phyloP scores from a whole-genome alignment of 331 rosid genomes.

The Prunus yedoensis region DNA sequence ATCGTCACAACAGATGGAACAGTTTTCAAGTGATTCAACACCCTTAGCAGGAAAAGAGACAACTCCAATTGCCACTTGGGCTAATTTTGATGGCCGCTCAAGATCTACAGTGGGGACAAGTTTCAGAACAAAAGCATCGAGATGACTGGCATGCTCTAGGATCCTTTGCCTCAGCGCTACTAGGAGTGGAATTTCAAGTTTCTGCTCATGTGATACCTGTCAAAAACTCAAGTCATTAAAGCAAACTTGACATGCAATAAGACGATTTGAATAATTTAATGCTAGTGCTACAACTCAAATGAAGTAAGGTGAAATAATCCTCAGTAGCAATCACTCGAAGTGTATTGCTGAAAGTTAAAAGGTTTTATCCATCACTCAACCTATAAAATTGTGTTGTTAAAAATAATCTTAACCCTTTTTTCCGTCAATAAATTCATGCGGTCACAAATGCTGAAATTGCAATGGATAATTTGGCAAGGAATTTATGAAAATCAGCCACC shows the following conservation, averaged over 20 bases:
- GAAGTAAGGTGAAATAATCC: not conserved
- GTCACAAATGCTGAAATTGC: constrained; percentile 2
- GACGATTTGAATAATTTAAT: not conserved
- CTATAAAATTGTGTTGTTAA: not conserved
- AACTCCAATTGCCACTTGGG: constrained; percentile 87
- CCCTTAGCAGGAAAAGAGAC: constrained; percentile 58
- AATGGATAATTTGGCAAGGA: not conserved
- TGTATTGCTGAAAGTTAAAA: not conserved
- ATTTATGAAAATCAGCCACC: not conserved
- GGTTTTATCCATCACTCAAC: not conserved
- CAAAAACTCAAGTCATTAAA: constrained; percentile 27
- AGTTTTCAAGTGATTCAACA: constrained; percentile 52
- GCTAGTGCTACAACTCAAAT: not conserved
- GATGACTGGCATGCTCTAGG: constrained; percentile 61
- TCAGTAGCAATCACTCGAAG: not conserved
- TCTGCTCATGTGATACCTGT: constrained; percentile 64
- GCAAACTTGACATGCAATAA: not conserved
- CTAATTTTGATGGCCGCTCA: constrained; percentile 72
- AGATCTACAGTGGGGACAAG: constrained; percentile 61
- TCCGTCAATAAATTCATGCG: not conserved
- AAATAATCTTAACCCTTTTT: not conserved
- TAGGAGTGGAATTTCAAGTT: constrained; percentile 66
- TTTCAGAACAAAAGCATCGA: constrained; percentile 70
- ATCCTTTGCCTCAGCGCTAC: constrained; percentile 79
- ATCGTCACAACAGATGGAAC: constrained; percentile 90